Evolutionary conservation across 1,284 basidiomycete genomes (phyloP).

Genomic region (Pseudozyma pruni): DNA sequence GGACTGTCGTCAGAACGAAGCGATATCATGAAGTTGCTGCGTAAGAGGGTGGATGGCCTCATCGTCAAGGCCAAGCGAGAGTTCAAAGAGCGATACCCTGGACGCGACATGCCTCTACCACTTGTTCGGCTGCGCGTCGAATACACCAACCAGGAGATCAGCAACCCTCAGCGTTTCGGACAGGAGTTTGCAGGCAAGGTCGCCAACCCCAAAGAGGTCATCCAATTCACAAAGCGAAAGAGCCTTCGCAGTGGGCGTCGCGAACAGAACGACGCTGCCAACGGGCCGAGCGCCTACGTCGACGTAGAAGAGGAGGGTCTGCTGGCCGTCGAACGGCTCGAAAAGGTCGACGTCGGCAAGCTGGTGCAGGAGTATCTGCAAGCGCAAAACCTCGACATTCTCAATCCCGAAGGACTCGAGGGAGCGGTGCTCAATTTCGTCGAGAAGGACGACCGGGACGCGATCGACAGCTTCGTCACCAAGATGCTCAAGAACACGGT

Average conservation of each 20-base stretch:
- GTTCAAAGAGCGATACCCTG: constrained; percentile 78
- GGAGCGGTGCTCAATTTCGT: constrained; percentile 62
- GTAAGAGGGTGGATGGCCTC: constrained; percentile 69
- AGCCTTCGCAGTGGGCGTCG: constrained; percentile 28
- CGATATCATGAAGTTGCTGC: constrained; percentile 54
- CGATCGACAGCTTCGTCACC: constrained; percentile 54
- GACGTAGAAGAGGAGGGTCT: constrained; percentile 48
- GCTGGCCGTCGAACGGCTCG: constrained; percentile 54
- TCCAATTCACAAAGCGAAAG: constrained; percentile 87
- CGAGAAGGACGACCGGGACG: constrained; percentile 64
- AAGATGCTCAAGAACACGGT: constrained; percentile 49
- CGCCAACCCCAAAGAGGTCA: constrained; percentile 92
- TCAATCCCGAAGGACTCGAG: constrained; percentile 57
- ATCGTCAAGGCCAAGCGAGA: constrained; percentile 79
- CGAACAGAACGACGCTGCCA: constrained; percentile 5
- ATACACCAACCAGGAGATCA: constrained; percentile 62
- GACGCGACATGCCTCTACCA: constrained; percentile 72
- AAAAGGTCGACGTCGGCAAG: constrained; percentile 55
- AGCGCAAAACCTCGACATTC: constrained; percentile 59
- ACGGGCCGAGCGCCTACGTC: constrained; percentile 25
- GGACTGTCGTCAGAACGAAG: constrained; percentile 44
- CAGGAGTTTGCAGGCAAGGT: constrained; percentile 91
- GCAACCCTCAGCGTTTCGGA: constrained; percentile 93
- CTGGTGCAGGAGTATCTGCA: constrained; percentile 60
- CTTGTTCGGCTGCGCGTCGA: constrained; percentile 80